Base-by-base conservation (phyloP, 176 grass and related monocot species). In the Oryza meridionalis region DNA sequence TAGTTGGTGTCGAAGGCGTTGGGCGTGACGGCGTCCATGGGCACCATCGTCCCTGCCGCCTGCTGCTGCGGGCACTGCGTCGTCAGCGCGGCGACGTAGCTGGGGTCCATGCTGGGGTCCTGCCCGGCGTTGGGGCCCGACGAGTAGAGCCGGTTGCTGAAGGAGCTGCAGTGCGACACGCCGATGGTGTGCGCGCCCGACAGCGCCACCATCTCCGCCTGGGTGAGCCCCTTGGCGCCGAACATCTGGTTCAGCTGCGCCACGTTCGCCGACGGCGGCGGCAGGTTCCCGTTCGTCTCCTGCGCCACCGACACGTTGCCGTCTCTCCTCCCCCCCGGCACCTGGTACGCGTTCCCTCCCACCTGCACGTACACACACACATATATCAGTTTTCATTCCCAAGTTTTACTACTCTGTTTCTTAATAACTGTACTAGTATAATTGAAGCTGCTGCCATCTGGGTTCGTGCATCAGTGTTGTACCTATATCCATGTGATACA, bases 181-280 rank as follows among this genome's bases (percentile, higher is more conserved):
- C 96, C 96, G 15, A 98, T 78, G 15, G 96, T 93, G 87, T 98
- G 96, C 67, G 93, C 96, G 0, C 97, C 96, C 9, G 94, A 97
- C 22, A 97, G 90, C 3, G 88, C 35, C 24, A 97, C 88, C 94
- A 94, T 94, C 1, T 97, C 77, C 0, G 73, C 4, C 85, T 92
- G 73, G 21, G 12, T 77, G 2, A 97, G 86, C 0, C 86, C 88
- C 84, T 92, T 97, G 87, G 55, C 42, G 6, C 83, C 80, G 81
- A 97, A 97, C 9, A 90, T 88, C 62, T 90, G 90, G 53, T 53
- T 88, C 17, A 97, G 90, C 61, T 59, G 85, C 17, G 68, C 74
- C 42, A 88, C 82, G 61, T 84, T 70, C 4, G 87, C 75, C 3
- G 79, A 85, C 3, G 94, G 73, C 0, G 94, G 85, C 2, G 94